phyloP scores from a whole-genome alignment of 2,329 filamentous ascomycete genomes.

The Aspergillus caelatus region DNA sequence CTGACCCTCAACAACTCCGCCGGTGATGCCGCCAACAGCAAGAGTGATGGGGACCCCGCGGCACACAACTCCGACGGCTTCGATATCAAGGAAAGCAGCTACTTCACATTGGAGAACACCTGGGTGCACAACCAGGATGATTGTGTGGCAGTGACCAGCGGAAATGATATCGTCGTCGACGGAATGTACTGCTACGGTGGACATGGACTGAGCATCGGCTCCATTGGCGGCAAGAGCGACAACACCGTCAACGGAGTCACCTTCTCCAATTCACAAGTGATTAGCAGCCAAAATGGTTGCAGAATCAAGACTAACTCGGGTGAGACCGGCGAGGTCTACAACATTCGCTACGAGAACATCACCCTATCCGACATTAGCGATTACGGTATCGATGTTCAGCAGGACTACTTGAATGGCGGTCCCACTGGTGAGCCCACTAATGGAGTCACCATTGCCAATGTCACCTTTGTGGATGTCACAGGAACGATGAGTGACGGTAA shows the following conservation, averaged over 20 bases:
- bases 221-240: slow-evolving; percentile 51
- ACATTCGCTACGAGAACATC: slow-evolving; percentile 58
- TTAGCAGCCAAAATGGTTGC: slow-evolving; percentile 42
- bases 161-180: slow-evolving; percentile 29
- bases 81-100: slow-evolving; percentile 50
- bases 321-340: slow-evolving; percentile 55
- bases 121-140: slow-evolving; percentile 50
- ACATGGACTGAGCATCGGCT: slow-evolving; percentile 38
- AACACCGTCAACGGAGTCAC: slow-evolving; percentile 57
- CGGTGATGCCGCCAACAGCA: slow-evolving; percentile 38
- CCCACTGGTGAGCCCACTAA: slow-evolving; percentile 38
- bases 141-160: slow-evolving; percentile 35
- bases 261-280: slow-evolving; percentile 54
- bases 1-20: slow-evolving; percentile 45
- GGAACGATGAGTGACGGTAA: slow-evolving; percentile 30
- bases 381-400: slow-evolving; percentile 54
- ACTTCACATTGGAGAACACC: slow-evolving; percentile 48
- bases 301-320: slow-evolving; percentile 55
- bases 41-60: background rate
- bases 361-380: slow-evolving; percentile 53
- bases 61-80: slow-evolving; percentile 54
- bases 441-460: slow-evolving; percentile 42
- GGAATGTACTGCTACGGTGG: slow-evolving; percentile 42
- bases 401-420: slow-evolving; percentile 57
- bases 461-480: slow-evolving; percentile 40